phyloP scores from a whole-genome alignment of 2,329 filamentous ascomycete species.

The Delphinella strobiligena region DNA sequence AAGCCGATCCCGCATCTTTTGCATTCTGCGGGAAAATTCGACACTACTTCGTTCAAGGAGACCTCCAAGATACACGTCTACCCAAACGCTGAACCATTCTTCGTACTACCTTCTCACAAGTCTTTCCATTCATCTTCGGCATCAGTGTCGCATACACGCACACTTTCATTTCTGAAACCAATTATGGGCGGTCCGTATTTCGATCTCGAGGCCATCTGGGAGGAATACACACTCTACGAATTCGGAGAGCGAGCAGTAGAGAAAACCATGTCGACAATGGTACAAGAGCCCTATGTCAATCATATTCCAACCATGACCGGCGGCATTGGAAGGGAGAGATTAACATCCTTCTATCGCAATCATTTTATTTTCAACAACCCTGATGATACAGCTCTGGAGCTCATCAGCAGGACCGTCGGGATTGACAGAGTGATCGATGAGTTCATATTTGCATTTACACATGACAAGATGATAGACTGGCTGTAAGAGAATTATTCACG shows the following conservation, averaged over 20 bases:
- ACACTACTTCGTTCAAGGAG: conserved; percentile 10
- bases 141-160: conserved; percentile 54
- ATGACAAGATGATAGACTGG: conserved; percentile 65
- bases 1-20: conserved; percentile 14
- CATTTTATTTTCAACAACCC: conserved; percentile 45
- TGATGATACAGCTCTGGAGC: conserved; percentile 39
- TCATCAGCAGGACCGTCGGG: conserved; percentile 46
- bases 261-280: conserved; percentile 19
- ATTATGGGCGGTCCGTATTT: conserved; percentile 53
- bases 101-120: conserved; percentile 38
- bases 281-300: conserved; percentile 20
- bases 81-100: conserved; percentile 31
- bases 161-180: conserved; percentile 52
- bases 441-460: conserved; percentile 43
- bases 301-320: conserved; percentile 34
- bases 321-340: conserved; percentile 28
- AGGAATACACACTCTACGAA: conserved; percentile 43
- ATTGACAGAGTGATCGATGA: conserved; percentile 48
- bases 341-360: conserved; percentile 42
- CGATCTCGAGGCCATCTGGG: conserved; percentile 25
- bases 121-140: conserved; percentile 44
- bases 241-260: conserved; percentile 16
- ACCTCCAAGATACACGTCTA: conserved; percentile 29
- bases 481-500: conserved; percentile 38
- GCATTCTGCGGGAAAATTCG: conserved; percentile 14